Conservation (phyloP, 805 yeast species). For the Candida tibetensis region DNA sequence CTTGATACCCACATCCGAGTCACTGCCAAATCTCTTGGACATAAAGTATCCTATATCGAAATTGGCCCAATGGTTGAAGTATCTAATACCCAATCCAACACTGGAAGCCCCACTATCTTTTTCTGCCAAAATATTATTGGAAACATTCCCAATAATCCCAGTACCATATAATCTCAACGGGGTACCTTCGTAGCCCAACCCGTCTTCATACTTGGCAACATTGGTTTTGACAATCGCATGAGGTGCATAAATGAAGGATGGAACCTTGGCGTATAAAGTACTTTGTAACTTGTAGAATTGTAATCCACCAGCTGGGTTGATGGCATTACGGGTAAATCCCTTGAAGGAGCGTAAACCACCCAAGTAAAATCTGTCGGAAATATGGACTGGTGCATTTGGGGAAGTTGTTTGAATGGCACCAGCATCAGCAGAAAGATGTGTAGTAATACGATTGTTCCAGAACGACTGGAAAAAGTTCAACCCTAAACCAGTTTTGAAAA, state of each 20-base stretch:
- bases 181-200: constrained; percentile 19
- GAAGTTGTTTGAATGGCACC: constrained; percentile 52
- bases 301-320: constrained; percentile 77
- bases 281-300: constrained; percentile 55
- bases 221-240: constrained; percentile 9
- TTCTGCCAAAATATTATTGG: constrained; percentile 24
- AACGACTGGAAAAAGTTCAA: constrained; percentile 39
- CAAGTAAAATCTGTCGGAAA: constrained; percentile 76
- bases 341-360: constrained; percentile 77
- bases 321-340: constrained; percentile 64
- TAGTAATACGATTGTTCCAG: constrained; percentile 44
- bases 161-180: constrained; percentile 57
- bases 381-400: constrained; percentile 41
- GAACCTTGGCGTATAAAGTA: constrained; percentile 59
- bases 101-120: constrained; percentile 20
- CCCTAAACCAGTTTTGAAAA: constrained; percentile 34
- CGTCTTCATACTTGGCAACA: constrained; percentile 8
- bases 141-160: constrained; percentile 62
- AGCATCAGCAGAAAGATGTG: constrained; percentile 46
- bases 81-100: constrained; percentile 37
- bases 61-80: constrained; percentile 39
- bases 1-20: constrained; percentile 25
- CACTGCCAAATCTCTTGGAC: constrained; percentile 22
- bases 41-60: constrained; percentile 41
- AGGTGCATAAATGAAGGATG: constrained; percentile 35